Evolutionary conservation across 192 early-diverging fungal species (phyloP), one percentile per base, ranked within the genome.

Genomic region (Podila epigama): DNA sequence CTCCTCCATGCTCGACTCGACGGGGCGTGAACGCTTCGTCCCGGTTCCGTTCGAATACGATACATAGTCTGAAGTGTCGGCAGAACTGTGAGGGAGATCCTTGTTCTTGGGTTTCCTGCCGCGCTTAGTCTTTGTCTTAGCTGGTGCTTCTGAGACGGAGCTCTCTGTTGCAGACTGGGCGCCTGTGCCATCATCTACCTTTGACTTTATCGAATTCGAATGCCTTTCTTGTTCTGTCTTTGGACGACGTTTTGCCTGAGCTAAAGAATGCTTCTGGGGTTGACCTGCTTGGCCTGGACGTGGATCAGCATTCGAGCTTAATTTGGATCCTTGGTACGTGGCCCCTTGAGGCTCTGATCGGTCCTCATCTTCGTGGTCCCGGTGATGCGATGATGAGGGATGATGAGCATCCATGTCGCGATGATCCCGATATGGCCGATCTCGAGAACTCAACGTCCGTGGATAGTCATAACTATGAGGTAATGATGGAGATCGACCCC

Each of bases 91-190:
- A 6, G 15, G 3, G 25, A 13, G 16, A 18, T 68, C 65, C 31
- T 77, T 77, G 27, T 34, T 32, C 29, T 77, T 77, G 18, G 72
- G 72, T 9, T 77, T 77, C 34, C 72, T 51, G n/a, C 72, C 72
- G 5, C 72, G 65, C 60, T 77, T 77, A 3, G 53, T 60, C 55
- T 77, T 77, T 18, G 63, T 60, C 41, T 68, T 67, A 29, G 29
- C 54, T 25, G 58, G 66, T 15, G 60, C 31, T 9, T 63, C 65
- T 5, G 48, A 32, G 7, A 27, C 20, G 29, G 52, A 32, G 3
- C 29, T 25, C 29, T 27, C 27, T 31, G 52, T 18, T 12, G 52
- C 25, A 29, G 52, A 28, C 25, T 15, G 52, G 7, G 29, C 29
- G 16, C 52, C 29, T 32, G 16, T 8, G 8, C 29, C 58, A 29